Percentiles rank a stretch among this genome's conserved stretches.
These are phyloP conservation scores for Proliferodiscus dingleyae DNA, from an alignment of 2,329 filamentous ascomycete genomes.

Conservation along the genomic window DNA sequence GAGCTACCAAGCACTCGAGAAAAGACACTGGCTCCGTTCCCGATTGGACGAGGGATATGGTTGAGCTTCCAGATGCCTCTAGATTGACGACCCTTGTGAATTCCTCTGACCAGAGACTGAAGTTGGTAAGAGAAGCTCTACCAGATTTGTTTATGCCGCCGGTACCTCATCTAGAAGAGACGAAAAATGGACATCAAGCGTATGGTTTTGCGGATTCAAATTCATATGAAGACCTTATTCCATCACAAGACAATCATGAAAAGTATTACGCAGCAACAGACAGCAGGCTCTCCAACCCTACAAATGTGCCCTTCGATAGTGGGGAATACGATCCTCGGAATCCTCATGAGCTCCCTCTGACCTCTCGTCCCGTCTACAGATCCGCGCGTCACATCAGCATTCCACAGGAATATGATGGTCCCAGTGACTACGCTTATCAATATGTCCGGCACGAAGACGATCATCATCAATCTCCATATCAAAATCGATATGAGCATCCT, in stretches of 20 bases:
- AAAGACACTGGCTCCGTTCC: constrained; percentile 27
- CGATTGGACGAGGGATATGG: constrained; percentile 55
- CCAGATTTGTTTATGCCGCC: constrained; percentile 36
- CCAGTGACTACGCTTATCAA: constrained; percentile 4
- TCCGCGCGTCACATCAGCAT: background rate
- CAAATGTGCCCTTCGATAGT: constrained; percentile 15
- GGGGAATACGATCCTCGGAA: constrained; percentile 25
- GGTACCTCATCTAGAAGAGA: background rate
- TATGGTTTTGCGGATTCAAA: constrained; percentile 6
- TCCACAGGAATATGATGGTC: constrained; percentile 3
- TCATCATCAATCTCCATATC: constrained; percentile 9
- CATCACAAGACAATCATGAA: constrained; percentile 29
- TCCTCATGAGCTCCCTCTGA: constrained; percentile 18
- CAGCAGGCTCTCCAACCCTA: constrained; percentile 8
- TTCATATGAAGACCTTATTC: constrained; percentile 17
- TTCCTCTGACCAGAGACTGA: constrained; percentile 46
- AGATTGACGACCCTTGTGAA: constrained; percentile 44
- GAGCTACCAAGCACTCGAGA: constrained; percentile 19
- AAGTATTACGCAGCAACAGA: constrained; percentile 25
- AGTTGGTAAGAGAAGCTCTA: constrained; percentile 46
- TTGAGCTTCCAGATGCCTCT: constrained; percentile 50
- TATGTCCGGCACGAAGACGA: constrained; percentile 11
- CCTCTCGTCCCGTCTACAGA: constrained; percentile 6
- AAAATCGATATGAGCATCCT: constrained; percentile 8
- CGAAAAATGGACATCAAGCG: constrained; percentile 2